A percentile compares a stretch with the other conserved stretches of the same genome.
Conservation (phyloP, 2,329 filamentous ascomycete genomes). For the Fusarium sacchari region DNA sequence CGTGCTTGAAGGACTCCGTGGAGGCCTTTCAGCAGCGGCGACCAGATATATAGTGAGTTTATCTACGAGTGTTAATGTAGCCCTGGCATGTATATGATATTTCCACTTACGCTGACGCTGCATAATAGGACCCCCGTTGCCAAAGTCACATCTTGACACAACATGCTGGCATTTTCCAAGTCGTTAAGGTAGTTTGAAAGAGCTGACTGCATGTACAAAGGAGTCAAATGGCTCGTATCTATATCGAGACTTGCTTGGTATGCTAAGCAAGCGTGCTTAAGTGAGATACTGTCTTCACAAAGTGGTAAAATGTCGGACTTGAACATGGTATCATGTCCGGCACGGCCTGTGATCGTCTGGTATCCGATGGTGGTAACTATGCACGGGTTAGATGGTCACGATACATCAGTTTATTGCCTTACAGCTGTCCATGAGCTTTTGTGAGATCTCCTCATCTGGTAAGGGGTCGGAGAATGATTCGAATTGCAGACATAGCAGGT, state of each 20-base stretch:
- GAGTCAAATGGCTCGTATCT: not conserved
- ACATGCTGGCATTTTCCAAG: not conserved
- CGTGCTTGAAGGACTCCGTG: not conserved
- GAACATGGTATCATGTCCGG: not conserved
- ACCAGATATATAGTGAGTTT: not conserved
- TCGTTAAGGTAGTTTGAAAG: not conserved
- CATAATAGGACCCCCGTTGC: not conserved
- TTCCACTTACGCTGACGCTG: not conserved
- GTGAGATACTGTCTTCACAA: not conserved
- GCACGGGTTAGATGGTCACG: not conserved
- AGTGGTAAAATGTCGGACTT: not conserved
- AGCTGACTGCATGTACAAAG: not conserved
- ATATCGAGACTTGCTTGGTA: not conserved
- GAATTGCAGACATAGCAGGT: not conserved
- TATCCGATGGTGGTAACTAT: not conserved
- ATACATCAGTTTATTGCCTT: not conserved
- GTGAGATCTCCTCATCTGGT: not conserved
- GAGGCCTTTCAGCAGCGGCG: not conserved
- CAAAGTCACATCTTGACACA: not conserved
- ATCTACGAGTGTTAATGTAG: not conserved
- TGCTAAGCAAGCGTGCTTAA: not conserved
- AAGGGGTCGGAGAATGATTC: not conserved
- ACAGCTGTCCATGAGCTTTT: not conserved
- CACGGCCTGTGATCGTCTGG: not conserved
- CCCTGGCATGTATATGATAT: rapidly evolving